Conservation (phyloP, 352 stramenopile species). For the Pythium myriotylum region DNA sequence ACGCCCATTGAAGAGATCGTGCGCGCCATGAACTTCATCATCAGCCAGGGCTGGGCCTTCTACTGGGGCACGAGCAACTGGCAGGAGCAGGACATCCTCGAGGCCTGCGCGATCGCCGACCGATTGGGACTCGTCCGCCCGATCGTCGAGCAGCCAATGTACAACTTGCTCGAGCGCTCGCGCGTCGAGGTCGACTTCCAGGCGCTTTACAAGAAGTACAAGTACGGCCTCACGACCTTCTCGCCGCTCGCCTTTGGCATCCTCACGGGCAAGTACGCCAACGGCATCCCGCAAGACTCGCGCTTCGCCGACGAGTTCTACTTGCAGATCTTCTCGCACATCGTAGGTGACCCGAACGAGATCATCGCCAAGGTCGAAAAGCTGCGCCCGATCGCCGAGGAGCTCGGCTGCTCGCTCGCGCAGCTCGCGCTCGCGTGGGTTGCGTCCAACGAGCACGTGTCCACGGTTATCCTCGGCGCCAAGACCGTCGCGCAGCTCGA, state of each 20-base stretch:
- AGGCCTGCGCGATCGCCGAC: constrained; percentile 44
- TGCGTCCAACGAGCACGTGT: constrained; percentile 46
- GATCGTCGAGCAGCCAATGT: constrained; percentile 52
- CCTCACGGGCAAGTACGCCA: constrained; percentile 71
- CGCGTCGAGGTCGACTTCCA: constrained; percentile 48
- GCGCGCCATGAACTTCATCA: constrained; percentile 53
- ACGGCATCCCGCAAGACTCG: constrained; percentile 31
- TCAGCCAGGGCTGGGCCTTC: constrained; percentile 46
- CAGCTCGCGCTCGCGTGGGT: constrained; percentile 54
- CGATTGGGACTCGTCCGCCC: constrained; percentile 33
- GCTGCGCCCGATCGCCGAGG: constrained; percentile 35
- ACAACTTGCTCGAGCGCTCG: constrained; percentile 54
- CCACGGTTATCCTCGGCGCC: constrained; percentile 47
- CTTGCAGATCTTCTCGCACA: constrained; percentile 19
- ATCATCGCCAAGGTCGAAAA: constrained; percentile 20
- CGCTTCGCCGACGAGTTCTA: constrained; percentile 31
- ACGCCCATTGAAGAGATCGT: constrained; percentile 49
- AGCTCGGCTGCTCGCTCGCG: constrained; percentile 39
- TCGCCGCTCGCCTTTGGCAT: constrained; percentile 45
- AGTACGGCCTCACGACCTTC: constrained; percentile 47
- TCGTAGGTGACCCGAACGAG: constrained; percentile 22
- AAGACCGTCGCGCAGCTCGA: constrained; percentile 43
- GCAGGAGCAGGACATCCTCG: constrained; percentile 47
- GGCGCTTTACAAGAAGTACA: constrained; percentile 46
- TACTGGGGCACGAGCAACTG: constrained; percentile 62